These are phyloP conservation scores for Aegilops umbellulata DNA, from an alignment of 176 grass and related monocot genomes.

Conservation along the genomic window DNA sequence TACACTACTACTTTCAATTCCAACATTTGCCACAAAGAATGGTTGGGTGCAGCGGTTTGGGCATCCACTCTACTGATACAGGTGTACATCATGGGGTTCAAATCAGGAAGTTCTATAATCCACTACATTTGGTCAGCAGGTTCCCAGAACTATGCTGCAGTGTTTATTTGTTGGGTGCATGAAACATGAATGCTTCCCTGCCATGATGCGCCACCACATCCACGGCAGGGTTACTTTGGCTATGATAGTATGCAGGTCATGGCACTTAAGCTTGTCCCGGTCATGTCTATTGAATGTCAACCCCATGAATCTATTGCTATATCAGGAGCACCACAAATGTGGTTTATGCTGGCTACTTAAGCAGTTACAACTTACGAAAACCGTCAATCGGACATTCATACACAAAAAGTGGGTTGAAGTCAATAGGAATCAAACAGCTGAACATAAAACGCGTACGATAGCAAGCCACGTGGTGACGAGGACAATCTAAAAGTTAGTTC, in stretches of 20 bases:
- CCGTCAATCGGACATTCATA: background rate
- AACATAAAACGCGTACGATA: background rate
- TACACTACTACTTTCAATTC: background rate
- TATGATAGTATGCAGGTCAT: background rate
- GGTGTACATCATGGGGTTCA: background rate
- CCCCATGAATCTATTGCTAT: background rate
- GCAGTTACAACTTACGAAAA: background rate
- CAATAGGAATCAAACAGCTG: slow-evolving; percentile 14
- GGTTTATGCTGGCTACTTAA: background rate
- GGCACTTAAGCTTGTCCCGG: background rate
- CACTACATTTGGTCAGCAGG: background rate
- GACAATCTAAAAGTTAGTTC: slow-evolving; percentile 7
- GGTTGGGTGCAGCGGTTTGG: background rate
- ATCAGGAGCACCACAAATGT: background rate
- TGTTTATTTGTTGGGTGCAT: background rate
- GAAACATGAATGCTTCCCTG: slow-evolving; percentile 3
- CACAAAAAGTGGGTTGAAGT: background rate
- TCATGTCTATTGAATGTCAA: background rate
- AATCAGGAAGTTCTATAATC: background rate
- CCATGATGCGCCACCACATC: background rate
- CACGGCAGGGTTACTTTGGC: background rate
- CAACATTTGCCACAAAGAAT: background rate
- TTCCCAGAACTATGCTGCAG: background rate
- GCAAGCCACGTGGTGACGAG: background rate
- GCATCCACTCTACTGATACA: background rate